A percentile compares a stretch with the other conserved stretches of the same genome.
phyloP scores from a whole-genome alignment of 129 eudicot genomes.

The Escallonia herrerae region DNA sequence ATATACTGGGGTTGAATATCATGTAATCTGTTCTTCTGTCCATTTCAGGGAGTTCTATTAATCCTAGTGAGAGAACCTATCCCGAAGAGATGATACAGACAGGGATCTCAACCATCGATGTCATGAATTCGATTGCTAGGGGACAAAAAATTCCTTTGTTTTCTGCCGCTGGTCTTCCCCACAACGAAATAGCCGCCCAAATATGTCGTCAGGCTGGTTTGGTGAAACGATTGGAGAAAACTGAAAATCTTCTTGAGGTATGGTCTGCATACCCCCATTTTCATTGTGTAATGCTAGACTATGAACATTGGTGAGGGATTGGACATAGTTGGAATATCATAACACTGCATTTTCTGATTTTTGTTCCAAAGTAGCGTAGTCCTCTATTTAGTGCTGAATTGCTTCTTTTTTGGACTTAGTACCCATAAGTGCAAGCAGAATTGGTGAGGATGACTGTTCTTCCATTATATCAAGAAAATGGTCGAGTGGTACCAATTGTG shows the following conservation, averaged over 20 bases:
- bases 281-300: not conserved
- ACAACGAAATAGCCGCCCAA: constrained; percentile 99
- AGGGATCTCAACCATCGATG: constrained; percentile 96
- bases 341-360: too few species aligned
- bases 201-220: constrained; percentile 99
- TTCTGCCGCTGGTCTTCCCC: constrained; percentile 99
- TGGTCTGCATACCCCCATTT: constrained; percentile 1
- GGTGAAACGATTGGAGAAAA: constrained; percentile 90
- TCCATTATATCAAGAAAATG: not conserved
- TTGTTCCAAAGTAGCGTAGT: too few species aligned
- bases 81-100: constrained; percentile 99
- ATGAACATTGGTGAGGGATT: too few species aligned
- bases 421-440: not conserved
- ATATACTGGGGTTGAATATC: not conserved
- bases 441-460: constrained; percentile 1
- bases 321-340: too few species aligned
- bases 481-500: not conserved
- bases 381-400: not conserved
- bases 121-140: constrained; percentile 98
- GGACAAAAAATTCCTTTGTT: constrained; percentile 98
- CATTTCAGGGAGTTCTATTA: constrained; percentile 87
- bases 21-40: constrained; percentile 14
- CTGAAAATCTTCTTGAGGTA: constrained; percentile 88
- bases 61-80: constrained; percentile 96
- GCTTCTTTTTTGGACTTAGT: not conserved